Evolutionary conservation across 441 rosid genomes (phyloP).

Genomic region (Gossypium aridum): DNA sequence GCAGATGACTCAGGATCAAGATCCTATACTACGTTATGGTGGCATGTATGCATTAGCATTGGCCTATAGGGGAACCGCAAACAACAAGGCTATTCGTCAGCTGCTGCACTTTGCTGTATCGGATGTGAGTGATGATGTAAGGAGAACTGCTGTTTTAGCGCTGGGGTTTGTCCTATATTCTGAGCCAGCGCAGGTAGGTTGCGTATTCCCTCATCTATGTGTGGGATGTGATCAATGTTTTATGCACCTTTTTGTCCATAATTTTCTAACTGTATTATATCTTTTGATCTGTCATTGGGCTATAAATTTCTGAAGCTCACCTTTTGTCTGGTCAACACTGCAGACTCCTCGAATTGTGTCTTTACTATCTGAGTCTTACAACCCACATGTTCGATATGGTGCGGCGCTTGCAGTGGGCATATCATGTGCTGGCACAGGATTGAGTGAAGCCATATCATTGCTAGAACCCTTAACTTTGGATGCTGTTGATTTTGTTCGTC

Average conservation of each 20-base stretch:
- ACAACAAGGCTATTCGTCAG: conserved; percentile 96
- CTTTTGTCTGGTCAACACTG: not conserved
- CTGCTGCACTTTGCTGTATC: conserved; percentile 1
- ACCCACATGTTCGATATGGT: not conserved
- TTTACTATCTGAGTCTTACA: not conserved
- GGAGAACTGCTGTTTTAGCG: not conserved
- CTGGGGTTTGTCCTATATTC: conserved; percentile 31
- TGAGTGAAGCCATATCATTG: not conserved
- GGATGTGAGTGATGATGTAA: conserved; percentile 6
- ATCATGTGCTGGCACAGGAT: not conserved
- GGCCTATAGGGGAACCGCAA: conserved; percentile 93
- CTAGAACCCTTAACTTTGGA: not conserved
- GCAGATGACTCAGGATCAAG: conserved; percentile 96
- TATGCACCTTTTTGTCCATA: not conserved
- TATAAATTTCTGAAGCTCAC: not conserved
- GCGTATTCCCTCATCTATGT: not conserved
- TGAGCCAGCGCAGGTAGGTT: conserved; percentile 86
- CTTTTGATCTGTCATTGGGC: not conserved
- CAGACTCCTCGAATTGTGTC: not conserved
- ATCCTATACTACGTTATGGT: conserved; percentile 94
- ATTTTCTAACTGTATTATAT: not conserved
- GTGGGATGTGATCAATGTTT: not conserved
- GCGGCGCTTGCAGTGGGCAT: not conserved
- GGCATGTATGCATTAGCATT: conserved; percentile 95
- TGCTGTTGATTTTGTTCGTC: not conserved